A percentile compares a stretch with the other conserved stretches of the same genome.
These are phyloP conservation scores for Apium graveolens DNA, from an alignment of 129 eudicot species.

Conservation along the genomic window DNA sequence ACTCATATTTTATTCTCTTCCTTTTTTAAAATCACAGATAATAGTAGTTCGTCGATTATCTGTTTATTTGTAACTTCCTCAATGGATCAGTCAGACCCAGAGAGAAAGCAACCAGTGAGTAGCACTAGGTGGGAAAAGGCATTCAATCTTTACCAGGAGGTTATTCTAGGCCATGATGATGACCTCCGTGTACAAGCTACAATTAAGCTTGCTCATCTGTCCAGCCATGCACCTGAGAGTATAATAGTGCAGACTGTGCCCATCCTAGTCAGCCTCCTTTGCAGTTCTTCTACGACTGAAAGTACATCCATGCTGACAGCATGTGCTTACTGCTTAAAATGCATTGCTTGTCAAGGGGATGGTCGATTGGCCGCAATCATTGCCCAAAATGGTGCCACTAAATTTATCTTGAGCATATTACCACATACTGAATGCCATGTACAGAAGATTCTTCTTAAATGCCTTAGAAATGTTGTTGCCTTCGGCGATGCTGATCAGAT, in stretches of 20 bases:
- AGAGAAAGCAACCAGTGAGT: conserved; percentile 8
- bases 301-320: conserved; percentile 34
- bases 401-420: conserved; percentile 35
- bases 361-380: conserved; percentile 35
- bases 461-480: conserved; percentile 48
- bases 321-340: conserved; percentile 41
- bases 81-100: conserved; percentile 10
- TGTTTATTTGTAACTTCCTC: background rate
- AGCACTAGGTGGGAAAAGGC: conserved; percentile 39
- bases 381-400: conserved; percentile 44
- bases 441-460: conserved; percentile 33
- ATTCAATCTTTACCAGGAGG: conserved; percentile 25
- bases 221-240: conserved; percentile 38
- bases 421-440: conserved; percentile 30
- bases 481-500: conserved; percentile 31
- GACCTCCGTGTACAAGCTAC: conserved; percentile 23
- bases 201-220: conserved; percentile 34
- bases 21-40: background rate
- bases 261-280: conserved; percentile 35
- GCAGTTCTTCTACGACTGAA: conserved; percentile 11
- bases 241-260: conserved; percentile 38
- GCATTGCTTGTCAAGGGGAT: conserved; percentile 44
- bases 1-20: background rate
- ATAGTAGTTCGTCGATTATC: conserved; percentile 3
- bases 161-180: conserved; percentile 30